These are phyloP conservation scores for Chondrus crispus DNA, from an alignment of 23 red algal genomes.

Conservation along the genomic window DNA sequence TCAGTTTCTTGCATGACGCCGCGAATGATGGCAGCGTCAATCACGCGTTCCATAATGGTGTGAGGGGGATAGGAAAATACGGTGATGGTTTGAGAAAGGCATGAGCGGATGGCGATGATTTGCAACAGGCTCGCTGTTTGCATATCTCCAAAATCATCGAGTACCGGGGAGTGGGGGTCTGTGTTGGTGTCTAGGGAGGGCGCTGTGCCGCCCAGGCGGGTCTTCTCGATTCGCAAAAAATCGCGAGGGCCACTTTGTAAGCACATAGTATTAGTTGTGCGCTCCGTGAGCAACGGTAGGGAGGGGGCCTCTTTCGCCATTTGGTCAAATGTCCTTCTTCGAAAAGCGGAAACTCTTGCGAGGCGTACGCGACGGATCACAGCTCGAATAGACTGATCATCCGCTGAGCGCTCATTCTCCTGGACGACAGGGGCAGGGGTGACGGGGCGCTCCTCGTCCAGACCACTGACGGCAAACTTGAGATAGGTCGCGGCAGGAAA, in stretches of 20 bases:
- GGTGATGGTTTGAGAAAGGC: background rate
- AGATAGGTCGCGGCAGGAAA: constrained; percentile 5
- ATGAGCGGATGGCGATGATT: constrained; percentile 50
- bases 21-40: background rate
- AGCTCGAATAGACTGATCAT: constrained; percentile 21
- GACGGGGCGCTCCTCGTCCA: constrained; percentile 16
- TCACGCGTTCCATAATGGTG: constrained; percentile 23
- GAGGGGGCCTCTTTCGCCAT: constrained; percentile 3
- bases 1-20: constrained; percentile 22
- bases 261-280: constrained; percentile 6
- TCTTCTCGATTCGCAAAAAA: constrained; percentile 38
- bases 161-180: background rate
- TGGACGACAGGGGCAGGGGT: constrained; percentile 34
- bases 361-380: constrained; percentile 41
- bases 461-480: constrained; percentile 27
- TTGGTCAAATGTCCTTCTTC: constrained; percentile 24
- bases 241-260: constrained; percentile 47
- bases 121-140: constrained; percentile 26
- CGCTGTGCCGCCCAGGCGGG: background rate
- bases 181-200: constrained; percentile 15
- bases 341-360: constrained; percentile 43
- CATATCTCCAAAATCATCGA: constrained; percentile 4
- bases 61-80: background rate
- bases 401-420: background rate
- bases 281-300: background rate